Evolutionary conservation across 2,329 filamentous ascomycete genomes (phyloP).

Genomic region (Neoarthrinium moseri): DNA sequence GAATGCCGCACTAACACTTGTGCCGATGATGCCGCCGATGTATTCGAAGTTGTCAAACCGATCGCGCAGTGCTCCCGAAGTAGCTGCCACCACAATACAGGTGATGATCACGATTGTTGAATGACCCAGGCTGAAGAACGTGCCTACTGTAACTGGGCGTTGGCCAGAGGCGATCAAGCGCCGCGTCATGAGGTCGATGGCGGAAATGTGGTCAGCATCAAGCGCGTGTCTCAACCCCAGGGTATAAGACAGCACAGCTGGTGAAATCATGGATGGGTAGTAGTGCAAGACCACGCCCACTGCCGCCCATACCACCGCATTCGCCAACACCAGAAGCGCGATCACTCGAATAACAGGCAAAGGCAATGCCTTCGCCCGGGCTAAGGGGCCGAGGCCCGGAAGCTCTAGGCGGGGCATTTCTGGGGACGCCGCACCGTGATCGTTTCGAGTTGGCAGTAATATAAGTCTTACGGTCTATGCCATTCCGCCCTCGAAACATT

Average conservation of each 20-base stretch:
- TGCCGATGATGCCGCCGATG: constrained; percentile 87
- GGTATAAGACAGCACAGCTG: constrained; percentile 82
- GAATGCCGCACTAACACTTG: constrained; percentile 80
- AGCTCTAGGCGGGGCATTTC: constrained; percentile 14
- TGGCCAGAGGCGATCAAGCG: constrained; percentile 83
- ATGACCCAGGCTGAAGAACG: constrained; percentile 91
- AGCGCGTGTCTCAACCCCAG: constrained; percentile 92
- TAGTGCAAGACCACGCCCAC: constrained; percentile 52
- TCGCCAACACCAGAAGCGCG: constrained; percentile 45
- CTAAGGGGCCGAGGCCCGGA: constrained; percentile 15
- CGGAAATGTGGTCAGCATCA: constrained; percentile 85
- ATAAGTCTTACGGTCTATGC: too few species aligned
- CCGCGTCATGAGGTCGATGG: constrained; percentile 93
- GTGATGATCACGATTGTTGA: constrained; percentile 91
- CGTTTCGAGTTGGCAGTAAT: too few species aligned
- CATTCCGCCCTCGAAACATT: too few species aligned
- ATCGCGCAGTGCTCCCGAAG: constrained; percentile 76
- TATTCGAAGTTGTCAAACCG: constrained; percentile 78
- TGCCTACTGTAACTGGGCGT: constrained; percentile 86
- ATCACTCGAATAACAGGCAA: constrained; percentile 46
- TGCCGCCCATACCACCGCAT: constrained; percentile 54
- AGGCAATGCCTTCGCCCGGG: constrained; percentile 26
- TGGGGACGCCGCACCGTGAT: too few species aligned
- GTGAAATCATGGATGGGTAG: constrained; percentile 66
- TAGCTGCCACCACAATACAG: constrained; percentile 88